Base-by-base conservation (phyloP, 2,329 filamentous ascomycete species). In the Penicillium sp. region DNA sequence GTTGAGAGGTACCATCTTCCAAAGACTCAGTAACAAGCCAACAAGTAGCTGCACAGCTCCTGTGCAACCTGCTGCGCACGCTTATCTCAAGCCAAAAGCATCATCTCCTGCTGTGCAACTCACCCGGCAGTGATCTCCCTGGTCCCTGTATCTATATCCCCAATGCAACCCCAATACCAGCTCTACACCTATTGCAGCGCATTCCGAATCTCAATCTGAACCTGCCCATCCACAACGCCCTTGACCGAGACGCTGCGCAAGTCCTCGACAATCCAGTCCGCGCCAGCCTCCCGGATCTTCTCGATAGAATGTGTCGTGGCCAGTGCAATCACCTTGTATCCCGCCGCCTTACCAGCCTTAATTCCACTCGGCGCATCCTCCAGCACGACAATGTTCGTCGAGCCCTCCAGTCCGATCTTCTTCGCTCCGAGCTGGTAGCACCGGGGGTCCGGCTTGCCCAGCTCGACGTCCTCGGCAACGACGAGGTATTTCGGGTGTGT, bases 291-390 rank as follows among this genome's bases (percentile, higher is more conserved):
- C 63, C 84, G 80, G 54, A 96, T 84, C 79, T 93, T 86, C 69
- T 88, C 86, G 50, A 89, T 81, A 28, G 85, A 87, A 79, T 97
- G 93, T 72, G 91, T 96, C 58, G 93, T 97, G 59, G 91, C 87
- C 58, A 97, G 80, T n/a, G 89, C 93, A 50, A 96, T 80, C 13
- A 97, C 93, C 73, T 86, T 89, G 81, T 91, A 97, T 1, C 92
- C 93, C 10, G 93, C 93, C 0, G 87, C 91, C 79, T 93, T 96
- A 53, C 93, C 93, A 30, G 93, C 88, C 66, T 81, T 84, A 72
- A 97, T 91, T 5, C 93, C 93, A 8, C 92, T 91, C 5, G 93
- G 93, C 59, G 91, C 91, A 80, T 97, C 93, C 79, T 97, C 93
- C 40, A 97, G 80, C 53, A 97, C 93, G 59, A 97, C 82, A 47